Evolutionary conservation across 768 basidiomycete genomes (phyloP).

Genomic region (Rhizopogon sp.): DNA sequence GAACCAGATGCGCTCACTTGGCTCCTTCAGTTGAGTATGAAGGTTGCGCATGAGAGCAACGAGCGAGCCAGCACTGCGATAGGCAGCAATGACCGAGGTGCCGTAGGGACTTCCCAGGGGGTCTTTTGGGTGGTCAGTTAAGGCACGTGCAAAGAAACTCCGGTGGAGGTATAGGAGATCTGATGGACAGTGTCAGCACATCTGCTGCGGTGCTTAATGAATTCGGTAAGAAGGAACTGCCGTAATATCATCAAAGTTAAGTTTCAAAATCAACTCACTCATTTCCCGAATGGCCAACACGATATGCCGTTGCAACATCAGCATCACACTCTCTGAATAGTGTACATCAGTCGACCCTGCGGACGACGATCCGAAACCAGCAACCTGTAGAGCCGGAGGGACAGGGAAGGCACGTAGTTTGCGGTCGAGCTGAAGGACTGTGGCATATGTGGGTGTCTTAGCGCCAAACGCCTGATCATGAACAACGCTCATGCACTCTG

Average conservation of each 20-base stretch:
- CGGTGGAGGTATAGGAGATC: constrained; percentile 69
- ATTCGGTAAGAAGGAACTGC: neutral
- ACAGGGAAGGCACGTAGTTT: constrained; percentile 67
- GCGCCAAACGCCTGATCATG: constrained; percentile 72
- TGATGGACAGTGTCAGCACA: constrained; percentile 22
- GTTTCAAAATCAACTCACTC: constrained; percentile 38
- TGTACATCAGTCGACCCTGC: constrained; percentile 36
- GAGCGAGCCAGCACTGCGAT: constrained; percentile 66
- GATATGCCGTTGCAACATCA: constrained; percentile 62
- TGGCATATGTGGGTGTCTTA: constrained; percentile 62
- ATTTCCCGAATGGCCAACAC: constrained; percentile 65
- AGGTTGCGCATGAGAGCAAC: constrained; percentile 68
- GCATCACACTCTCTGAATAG: constrained; percentile 27
- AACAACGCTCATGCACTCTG: constrained; percentile 64
- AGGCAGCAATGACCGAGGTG: constrained; percentile 69
- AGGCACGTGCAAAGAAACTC: constrained; percentile 69
- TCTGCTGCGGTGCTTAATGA: constrained; percentile 1
- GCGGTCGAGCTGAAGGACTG: constrained; percentile 61
- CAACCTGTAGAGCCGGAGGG: constrained; percentile 60
- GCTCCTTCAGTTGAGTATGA: constrained; percentile 57
- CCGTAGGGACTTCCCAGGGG: constrained; percentile 70
- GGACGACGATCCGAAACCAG: constrained; percentile 55
- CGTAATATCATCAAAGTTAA: neutral
- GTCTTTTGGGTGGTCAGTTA: constrained; percentile 70
- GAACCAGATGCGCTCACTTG: constrained; percentile 61